Base-by-base conservation (phyloP, 2,329 filamentous ascomycete genomes). In the Arthrobotrys sphaeroides region DNA sequence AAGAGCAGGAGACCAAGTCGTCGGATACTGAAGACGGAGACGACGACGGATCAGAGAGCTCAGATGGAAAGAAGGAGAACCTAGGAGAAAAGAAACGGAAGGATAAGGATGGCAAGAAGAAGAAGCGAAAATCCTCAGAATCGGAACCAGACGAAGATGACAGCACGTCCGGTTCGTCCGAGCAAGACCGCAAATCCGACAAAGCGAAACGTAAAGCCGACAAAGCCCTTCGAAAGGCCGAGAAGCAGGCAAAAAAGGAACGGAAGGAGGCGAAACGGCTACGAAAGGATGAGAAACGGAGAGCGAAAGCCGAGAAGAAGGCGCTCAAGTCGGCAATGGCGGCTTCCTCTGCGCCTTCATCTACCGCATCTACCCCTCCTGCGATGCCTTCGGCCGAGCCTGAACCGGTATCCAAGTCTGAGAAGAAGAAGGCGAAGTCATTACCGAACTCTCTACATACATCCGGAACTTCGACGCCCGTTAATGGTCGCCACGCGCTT, bases 401-500 rank as follows among this genome's bases (percentile, higher is more conserved):
- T 2, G 57, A 40, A 9, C 12, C 55, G 12, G 28, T 40, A 43
- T 47, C 42, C 3, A 60, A 69, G 43, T 5, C 42, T 5, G 31
- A 47, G 18, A 69, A 45, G 18, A 69, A 45, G 49, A 75, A 62
- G n/a, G n/a, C 72, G 18, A 75, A 64, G 53, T 69, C 72, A 2
- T 24, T 69, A 9, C 62, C 70, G 9, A 74, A 64, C 16, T 75
- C 72, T 5, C 22, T 69, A 40, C 49, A 59, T 12, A 82, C 83
- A 1, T 84, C 83, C 20, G 84, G 82, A 22, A 84, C 84, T 53
- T 84, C 83, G 62, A 84, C 83, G 49, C 84, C 84, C 26, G 86
- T 84, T 28, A 85, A 86, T 24, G 88, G 87, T 55, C 87, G 93
- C 77, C 91, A 94, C 81, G 87, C 91, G 65, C 88, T 94, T 51